A percentile compares a stretch with the other conserved stretches of the same genome.
phyloP scores from a whole-genome alignment of 2,329 filamentous ascomycete species.

The Fusarium beomiforme region DNA sequence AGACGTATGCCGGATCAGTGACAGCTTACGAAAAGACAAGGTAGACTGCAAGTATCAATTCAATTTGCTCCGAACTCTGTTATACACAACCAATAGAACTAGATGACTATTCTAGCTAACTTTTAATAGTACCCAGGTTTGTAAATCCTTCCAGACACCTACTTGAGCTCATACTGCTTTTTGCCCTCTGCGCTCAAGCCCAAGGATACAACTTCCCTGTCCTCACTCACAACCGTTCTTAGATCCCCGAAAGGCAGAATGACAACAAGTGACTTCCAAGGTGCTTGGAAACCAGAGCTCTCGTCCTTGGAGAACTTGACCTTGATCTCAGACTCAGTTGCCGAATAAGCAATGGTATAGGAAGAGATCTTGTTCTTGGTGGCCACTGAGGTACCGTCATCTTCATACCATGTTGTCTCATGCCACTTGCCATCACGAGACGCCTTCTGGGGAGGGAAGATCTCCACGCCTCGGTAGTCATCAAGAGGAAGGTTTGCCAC shows the following conservation, averaged over 20 bases:
- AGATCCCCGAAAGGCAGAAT: conserved; percentile 48
- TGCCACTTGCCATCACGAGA: conserved; percentile 38
- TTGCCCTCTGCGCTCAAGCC: conserved; percentile 1
- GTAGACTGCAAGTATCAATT: no score
- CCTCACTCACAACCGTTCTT: not conserved
- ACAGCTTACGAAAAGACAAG: no score
- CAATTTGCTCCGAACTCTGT: no score
- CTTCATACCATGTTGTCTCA: conserved; percentile 50
- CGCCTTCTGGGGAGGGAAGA: conserved; percentile 50
- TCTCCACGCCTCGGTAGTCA: conserved; percentile 55
- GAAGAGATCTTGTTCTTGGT: conserved; percentile 47
- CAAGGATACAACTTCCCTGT: not conserved
- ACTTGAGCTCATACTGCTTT: not conserved
- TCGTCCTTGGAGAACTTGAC: conserved; percentile 47
- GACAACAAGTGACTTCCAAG: conserved; percentile 48
- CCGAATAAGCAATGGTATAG: conserved; percentile 45
- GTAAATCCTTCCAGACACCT: no score
- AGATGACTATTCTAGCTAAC: accelerated
- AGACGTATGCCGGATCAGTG: no score
- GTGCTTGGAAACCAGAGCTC: conserved; percentile 46
- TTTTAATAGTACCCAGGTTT: no score
- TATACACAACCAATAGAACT: not conserved
- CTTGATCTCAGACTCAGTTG: conserved; percentile 29
- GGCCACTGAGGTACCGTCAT: conserved; percentile 49
- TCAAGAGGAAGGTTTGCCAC: conserved; percentile 52